Evolutionary conservation across 345 rosid genomes (phyloP).

Genomic region (Boechera retrofracta): DNA sequence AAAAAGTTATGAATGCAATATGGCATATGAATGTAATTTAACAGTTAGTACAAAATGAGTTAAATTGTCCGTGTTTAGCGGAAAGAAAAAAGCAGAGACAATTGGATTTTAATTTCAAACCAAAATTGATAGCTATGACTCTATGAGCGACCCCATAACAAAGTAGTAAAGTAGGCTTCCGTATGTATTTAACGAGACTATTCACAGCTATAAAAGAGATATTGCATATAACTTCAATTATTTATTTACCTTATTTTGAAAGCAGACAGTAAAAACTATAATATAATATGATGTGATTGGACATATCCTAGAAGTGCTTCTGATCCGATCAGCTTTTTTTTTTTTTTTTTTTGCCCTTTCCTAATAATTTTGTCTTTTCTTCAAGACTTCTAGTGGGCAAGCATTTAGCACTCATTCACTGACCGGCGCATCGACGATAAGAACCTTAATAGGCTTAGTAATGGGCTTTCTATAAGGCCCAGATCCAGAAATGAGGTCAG

Average conservation of each 20-base stretch:
- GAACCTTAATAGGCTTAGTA: not conserved
- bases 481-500: not conserved
- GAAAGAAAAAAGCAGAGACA: constrained; percentile 6
- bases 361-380: constrained; percentile 30
- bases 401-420: constrained; percentile 7
- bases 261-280: constrained; percentile 2
- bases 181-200: not conserved
- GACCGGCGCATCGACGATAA: constrained; percentile 9
- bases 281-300: constrained; percentile 28
- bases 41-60: not conserved
- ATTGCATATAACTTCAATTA: not conserved
- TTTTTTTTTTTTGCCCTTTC: not conserved
- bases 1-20: not conserved
- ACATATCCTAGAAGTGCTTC: constrained; percentile 37
- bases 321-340: constrained; percentile 32
- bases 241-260: not conserved
- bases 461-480: constrained; percentile 9
- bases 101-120: constrained; percentile 11
- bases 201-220: not conserved
- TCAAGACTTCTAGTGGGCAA: constrained; percentile 25
- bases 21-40: not conserved
- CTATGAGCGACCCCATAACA: not conserved
- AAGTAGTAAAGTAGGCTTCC: constrained; percentile 4
- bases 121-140: constrained; percentile 6
- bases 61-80: constrained; percentile 16